Percentiles rank a stretch among this genome's conserved stretches.
Conservation (phyloP, 805 yeast genomes). For the Starmerella apis region DNA sequence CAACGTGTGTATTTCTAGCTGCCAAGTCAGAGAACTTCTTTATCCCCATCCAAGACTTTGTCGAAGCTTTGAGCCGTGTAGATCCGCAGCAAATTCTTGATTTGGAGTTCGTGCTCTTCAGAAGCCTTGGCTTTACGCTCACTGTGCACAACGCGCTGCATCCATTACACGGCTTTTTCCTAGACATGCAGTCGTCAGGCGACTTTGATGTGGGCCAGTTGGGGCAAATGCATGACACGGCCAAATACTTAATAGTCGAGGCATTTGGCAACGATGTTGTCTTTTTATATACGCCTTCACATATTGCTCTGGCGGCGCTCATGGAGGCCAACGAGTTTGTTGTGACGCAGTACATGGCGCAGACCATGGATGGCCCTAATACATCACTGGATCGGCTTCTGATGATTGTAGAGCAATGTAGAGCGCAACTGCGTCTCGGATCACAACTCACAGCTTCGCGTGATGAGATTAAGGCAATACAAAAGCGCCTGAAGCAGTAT, state of each 20-base stretch:
- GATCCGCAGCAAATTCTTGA: slow-evolving; percentile 49
- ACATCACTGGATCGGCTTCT: slow-evolving; percentile 23
- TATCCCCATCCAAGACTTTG: slow-evolving; percentile 71
- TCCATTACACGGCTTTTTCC: slow-evolving; percentile 87
- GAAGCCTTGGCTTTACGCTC: slow-evolving; percentile 65
- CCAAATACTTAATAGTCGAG: slow-evolving; percentile 54
- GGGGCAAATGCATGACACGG: slow-evolving; percentile 60
- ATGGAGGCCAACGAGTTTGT: slow-evolving; percentile 54
- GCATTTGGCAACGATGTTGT: slow-evolving; percentile 66
- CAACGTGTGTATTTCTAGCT: slow-evolving; percentile 77
- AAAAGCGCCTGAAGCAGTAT: slow-evolving; percentile 30
- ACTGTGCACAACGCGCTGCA: slow-evolving; percentile 80
- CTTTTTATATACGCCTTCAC: slow-evolving; percentile 84
- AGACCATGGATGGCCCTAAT: slow-evolving; percentile 37
- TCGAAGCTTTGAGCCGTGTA: slow-evolving; percentile 53
- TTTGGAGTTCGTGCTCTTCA: slow-evolving; percentile 68
- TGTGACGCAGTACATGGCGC: slow-evolving; percentile 56
- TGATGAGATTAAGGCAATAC: slow-evolving; percentile 31
- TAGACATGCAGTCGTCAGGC: slow-evolving; percentile 67
- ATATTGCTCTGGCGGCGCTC: slow-evolving; percentile 81
- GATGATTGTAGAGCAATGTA: slow-evolving; percentile 27
- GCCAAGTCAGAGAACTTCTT: slow-evolving; percentile 89
- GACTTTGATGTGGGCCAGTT: slow-evolving; percentile 38
- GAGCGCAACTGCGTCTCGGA: slow-evolving; percentile 21
- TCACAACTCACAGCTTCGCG: slow-evolving; percentile 15